Conservation (phyloP, 495 filamentous ascomycete species). For the Penicillium egyptiacum region DNA sequence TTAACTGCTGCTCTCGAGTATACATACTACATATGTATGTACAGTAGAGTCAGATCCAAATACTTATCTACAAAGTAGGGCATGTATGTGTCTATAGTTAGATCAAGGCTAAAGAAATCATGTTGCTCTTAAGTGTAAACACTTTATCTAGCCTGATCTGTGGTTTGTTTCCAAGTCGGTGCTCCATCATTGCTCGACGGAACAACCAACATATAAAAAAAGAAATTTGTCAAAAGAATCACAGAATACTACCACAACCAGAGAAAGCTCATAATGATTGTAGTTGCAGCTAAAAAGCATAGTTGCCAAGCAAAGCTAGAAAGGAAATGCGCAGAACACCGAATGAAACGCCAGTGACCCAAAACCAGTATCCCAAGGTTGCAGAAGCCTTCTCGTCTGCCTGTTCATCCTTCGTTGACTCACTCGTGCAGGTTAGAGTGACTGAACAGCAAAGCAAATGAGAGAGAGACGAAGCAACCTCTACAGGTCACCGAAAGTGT, state of each 20-base stretch:
- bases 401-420: constrained; percentile 3
- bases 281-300: constrained; percentile 20
- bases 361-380: constrained; percentile 16
- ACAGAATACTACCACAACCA: constrained; percentile 3
- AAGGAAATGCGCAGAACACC: constrained; percentile 29
- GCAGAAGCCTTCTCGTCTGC: constrained; percentile 11
- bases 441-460: constrained; percentile 6
- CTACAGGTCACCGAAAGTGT: constrained; percentile 81
- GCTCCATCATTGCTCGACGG: neutral
- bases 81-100: neutral
- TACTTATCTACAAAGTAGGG: neutral
- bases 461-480: constrained; percentile 20
- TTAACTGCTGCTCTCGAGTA: too few relatives aligned
- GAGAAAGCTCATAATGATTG: constrained; percentile 9
- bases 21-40: too few relatives aligned
- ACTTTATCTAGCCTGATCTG: constrained; percentile 5
- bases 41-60: neutral
- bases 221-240: constrained; percentile 3
- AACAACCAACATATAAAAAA: neutral
- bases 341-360: constrained; percentile 30
- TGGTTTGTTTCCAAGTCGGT: neutral
- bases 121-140: neutral
- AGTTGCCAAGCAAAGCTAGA: constrained; percentile 23
- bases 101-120: neutral
- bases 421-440: neutral